These are phyloP conservation scores for Chytridiales sp. DNA, from an alignment of 371 early-diverging fungal genomes.

Conservation along the genomic window DNA sequence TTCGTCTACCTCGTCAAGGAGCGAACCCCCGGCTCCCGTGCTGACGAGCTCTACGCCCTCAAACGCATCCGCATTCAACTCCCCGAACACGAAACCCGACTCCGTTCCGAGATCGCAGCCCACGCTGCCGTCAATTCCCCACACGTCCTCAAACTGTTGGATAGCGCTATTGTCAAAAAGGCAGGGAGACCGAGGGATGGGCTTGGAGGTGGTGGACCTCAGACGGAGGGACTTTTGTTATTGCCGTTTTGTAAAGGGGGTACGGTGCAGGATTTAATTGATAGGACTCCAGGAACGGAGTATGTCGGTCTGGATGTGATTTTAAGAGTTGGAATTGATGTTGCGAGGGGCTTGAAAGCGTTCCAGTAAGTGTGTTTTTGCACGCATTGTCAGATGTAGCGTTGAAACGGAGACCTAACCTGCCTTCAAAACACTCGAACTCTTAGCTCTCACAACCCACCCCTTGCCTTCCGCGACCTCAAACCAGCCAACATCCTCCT, in stretches of 20 bases:
- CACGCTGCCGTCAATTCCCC: slow-evolving; percentile 40
- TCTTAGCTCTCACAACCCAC: slow-evolving; percentile 40
- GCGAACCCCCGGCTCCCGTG: slow-evolving; percentile 14
- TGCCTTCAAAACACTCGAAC: background rate
- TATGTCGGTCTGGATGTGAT: slow-evolving; percentile 37
- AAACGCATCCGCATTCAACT: slow-evolving; percentile 47
- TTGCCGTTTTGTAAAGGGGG: slow-evolving; percentile 44
- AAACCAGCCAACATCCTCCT: slow-evolving; percentile 54
- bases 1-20: slow-evolving; percentile 50
- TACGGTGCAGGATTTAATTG: slow-evolving; percentile 52
- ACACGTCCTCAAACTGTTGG: slow-evolving; percentile 41
- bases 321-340: slow-evolving; percentile 36
- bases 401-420: too few relatives aligned
- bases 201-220: slow-evolving; percentile 3
- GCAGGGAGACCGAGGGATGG: slow-evolving; percentile 1
- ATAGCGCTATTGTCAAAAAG: slow-evolving; percentile 30
- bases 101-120: slow-evolving; percentile 43
- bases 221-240: slow-evolving; percentile 43
- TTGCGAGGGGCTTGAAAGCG: slow-evolving; percentile 45
- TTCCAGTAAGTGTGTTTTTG: slow-evolving; percentile 42
- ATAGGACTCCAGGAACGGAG: slow-evolving; percentile 28
- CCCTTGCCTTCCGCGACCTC: slow-evolving; percentile 50
- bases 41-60: slow-evolving; percentile 37
- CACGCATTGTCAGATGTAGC: too few relatives aligned
- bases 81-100: slow-evolving; percentile 49